Percentiles rank a stretch among this genome's conserved stretches.
Evolutionary conservation across 768 basidiomycete species (phyloP).

Genomic region (Gloeophyllum trabeum): DNA sequence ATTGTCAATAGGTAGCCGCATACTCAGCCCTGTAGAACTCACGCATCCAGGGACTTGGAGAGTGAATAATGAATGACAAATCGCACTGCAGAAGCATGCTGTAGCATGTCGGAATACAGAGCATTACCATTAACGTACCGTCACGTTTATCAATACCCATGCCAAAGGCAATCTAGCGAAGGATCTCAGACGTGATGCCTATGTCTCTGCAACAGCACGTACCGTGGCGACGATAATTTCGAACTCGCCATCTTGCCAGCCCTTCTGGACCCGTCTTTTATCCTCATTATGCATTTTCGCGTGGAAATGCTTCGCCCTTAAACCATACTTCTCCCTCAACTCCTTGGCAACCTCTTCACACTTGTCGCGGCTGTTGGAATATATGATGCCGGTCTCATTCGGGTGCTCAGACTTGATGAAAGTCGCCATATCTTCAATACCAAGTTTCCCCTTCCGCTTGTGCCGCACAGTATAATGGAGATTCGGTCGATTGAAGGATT

Average conservation of each 20-base stretch:
- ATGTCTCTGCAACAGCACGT: constrained; percentile 12
- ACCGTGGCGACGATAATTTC: constrained; percentile 92
- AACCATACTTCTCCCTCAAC: constrained; percentile 41
- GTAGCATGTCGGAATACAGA: background rate
- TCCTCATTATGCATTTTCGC: constrained; percentile 61
- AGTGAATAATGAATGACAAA: constrained; percentile 85
- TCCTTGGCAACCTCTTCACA: constrained; percentile 76
- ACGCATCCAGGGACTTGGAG: constrained; percentile 81
- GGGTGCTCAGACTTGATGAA: constrained; percentile 54
- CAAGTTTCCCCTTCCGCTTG: constrained; percentile 31
- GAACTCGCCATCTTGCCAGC: constrained; percentile 66
- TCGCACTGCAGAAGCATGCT: constrained; percentile 45
- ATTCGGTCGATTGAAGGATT: constrained; percentile 94
- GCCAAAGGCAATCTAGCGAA: constrained; percentile 77
- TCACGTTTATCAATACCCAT: constrained; percentile 66
- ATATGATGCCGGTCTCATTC: constrained; percentile 71
- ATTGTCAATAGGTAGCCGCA: constrained; percentile 3
- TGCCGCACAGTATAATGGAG: constrained; percentile 59
- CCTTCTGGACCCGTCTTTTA: constrained; percentile 46
- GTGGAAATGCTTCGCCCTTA: constrained; percentile 77
- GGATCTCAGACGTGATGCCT: constrained; percentile 2
- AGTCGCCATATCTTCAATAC: constrained; percentile 48
- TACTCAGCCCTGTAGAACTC: no score
- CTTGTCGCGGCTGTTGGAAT: constrained; percentile 56
- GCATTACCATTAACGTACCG: background rate